Conservation (phyloP, 2,329 filamentous ascomycete species). For the Arthrobotrys pseudoclavata region DNA sequence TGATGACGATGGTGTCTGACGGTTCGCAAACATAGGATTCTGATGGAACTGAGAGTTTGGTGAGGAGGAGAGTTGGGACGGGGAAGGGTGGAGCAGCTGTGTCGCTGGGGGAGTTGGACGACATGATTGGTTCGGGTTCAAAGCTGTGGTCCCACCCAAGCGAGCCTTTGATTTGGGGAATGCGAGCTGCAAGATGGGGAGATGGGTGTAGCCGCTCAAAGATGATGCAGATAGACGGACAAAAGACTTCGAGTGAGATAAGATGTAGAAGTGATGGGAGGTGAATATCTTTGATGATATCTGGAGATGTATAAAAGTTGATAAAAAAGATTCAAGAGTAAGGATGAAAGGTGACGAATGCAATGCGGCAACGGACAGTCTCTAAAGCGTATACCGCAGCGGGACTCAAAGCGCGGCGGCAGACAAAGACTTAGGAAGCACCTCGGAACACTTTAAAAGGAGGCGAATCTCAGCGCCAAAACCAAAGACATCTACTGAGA, state of each 20-base stretch:
- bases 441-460: slow-evolving; percentile 26
- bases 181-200: slow-evolving; percentile 37
- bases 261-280: background rate
- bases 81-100: slow-evolving; percentile 26
- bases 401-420: slow-evolving; percentile 7
- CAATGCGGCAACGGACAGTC: background rate
- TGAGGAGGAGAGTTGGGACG: slow-evolving; percentile 51
- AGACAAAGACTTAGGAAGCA: slow-evolving; percentile 17
- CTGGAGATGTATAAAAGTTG: slow-evolving; percentile 12
- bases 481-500: background rate
- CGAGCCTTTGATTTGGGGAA: slow-evolving; percentile 9
- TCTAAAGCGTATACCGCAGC: slow-evolving; percentile 6
- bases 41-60: slow-evolving; percentile 50
- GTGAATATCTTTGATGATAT: slow-evolving; percentile 1
- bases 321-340: background rate
- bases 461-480: slow-evolving; percentile 5
- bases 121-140: slow-evolving; percentile 49
- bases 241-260: slow-evolving; percentile 1
- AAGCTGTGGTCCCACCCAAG: slow-evolving; percentile 35
- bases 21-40: slow-evolving; percentile 41
- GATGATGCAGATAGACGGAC: slow-evolving; percentile 14
- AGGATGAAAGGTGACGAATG: slow-evolving; percentile 6
- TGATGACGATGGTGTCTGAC: slow-evolving; percentile 53
- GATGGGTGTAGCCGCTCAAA: slow-evolving; percentile 3
- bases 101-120: slow-evolving; percentile 35